phyloP scores from a whole-genome alignment of 2,329 filamentous ascomycete genomes.

The Niveomyces coronatus region DNA sequence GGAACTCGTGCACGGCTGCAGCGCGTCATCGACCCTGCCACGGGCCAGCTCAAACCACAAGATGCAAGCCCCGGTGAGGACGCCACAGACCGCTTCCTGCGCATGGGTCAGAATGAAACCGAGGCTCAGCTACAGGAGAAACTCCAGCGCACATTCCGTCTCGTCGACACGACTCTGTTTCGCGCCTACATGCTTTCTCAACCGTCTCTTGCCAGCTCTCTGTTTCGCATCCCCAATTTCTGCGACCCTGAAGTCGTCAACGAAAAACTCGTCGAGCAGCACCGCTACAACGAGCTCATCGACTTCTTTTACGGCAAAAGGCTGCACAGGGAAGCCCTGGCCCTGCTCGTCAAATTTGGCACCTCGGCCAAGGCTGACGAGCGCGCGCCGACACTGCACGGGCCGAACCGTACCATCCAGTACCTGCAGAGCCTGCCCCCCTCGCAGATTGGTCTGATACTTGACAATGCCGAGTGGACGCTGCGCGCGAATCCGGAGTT shows the following conservation, averaged over 20 bases:
- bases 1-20: conserved; percentile 64
- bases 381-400: conserved; percentile 50
- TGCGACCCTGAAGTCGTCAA: conserved; percentile 94
- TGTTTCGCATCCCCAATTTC: conserved; percentile 95
- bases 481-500: conserved; percentile 59
- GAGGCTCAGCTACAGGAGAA: conserved; percentile 58
- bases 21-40: conserved; percentile 50
- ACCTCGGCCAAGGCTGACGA: conserved; percentile 42
- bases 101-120: conserved; percentile 33
- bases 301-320: conserved; percentile 96
- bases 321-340: conserved; percentile 77
- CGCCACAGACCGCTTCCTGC: conserved; percentile 45
- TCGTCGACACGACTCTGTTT: conserved; percentile 92
- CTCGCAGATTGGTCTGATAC: conserved; percentile 78
- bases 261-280: conserved; percentile 78
- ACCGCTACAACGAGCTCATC: conserved; percentile 87
- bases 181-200: conserved; percentile 89
- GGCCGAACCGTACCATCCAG: conserved; percentile 71
- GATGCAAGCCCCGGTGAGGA: conserved; percentile 35
- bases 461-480: conserved; percentile 89
- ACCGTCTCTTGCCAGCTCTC: conserved; percentile 71
- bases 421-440: conserved; percentile 87
- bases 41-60: conserved; percentile 49
- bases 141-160: conserved; percentile 63
- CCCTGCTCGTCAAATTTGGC: conserved; percentile 74